phyloP scores from a whole-genome alignment of 257 asterid genomes.

The Capsicum rhomboideum region DNA sequence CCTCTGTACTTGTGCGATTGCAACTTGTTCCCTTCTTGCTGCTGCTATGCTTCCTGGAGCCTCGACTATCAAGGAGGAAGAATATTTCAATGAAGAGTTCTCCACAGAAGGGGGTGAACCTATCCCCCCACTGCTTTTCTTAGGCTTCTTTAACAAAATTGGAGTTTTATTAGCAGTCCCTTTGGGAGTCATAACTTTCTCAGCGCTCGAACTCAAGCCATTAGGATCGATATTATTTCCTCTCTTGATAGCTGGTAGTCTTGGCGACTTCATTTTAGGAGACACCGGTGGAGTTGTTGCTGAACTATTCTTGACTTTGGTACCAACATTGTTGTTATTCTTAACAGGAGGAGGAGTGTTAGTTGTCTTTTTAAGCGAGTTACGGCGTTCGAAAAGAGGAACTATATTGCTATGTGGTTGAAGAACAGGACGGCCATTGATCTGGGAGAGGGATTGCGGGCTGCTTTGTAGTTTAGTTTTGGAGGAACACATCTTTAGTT shows the following conservation, averaged over 20 bases:
- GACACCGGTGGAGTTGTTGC: constrained; percentile 22
- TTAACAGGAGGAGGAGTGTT: background rate
- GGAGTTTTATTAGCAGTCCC: background rate
- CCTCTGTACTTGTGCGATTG: constrained; percentile 57
- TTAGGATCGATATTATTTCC: constrained; percentile 17
- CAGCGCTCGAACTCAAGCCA: constrained; percentile 18
- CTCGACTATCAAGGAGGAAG: constrained; percentile 30
- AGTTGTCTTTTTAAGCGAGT: constrained; percentile 26
- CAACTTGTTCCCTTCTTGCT: constrained; percentile 68
- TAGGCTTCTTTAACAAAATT: constrained; percentile 32
- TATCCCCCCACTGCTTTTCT: constrained; percentile 6
- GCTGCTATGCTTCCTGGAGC: constrained; percentile 78
- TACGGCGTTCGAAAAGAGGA: constrained; percentile 45
- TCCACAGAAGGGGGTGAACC: background rate
- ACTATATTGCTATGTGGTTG: constrained; percentile 41
- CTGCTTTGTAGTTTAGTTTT: constrained; percentile 31
- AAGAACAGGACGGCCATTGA: constrained; percentile 35
- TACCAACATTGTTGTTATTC: background rate
- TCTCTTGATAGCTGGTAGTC: constrained; percentile 32
- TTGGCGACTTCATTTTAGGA: constrained; percentile 36
- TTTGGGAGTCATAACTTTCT: constrained; percentile 18
- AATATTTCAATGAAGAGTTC: constrained; percentile 16
- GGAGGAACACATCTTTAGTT: constrained; percentile 37
- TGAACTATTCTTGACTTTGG: background rate
- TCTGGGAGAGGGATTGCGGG: constrained; percentile 14